Base-by-base conservation (phyloP, 805 yeast species). In the Pichia insulana region DNA sequence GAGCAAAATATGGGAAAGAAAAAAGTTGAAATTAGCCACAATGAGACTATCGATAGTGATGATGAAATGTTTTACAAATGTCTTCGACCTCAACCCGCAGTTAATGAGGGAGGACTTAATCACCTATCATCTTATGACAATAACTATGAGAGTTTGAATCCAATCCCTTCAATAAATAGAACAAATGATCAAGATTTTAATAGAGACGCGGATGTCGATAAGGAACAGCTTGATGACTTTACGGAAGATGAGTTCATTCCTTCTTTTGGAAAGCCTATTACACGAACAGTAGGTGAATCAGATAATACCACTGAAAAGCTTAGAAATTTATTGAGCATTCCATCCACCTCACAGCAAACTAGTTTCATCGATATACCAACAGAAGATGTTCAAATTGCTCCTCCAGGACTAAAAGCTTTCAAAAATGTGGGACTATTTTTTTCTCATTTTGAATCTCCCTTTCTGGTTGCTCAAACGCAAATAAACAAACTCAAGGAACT, bases 371-470 rank as follows among this genome's bases (percentile, higher is more conserved):
- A 32, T 22, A 15, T 54, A 50, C 17, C 42, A 11, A n/a, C 10
- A 7, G 37, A 33, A 15, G 16, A 15, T 17, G 40, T 36, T n/a
- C 12, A 19, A 1, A 22, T 8, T 22, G 7, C 26, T 8, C 3
- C 31, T 9, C 40, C 35, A 16, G 32, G 15, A 37, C 73, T 69
- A 61, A 77, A 63, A 57, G 63, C 62, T 12, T 42, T 37, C 18
- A 68, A 57, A 50, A 61, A 61, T 32, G 54, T 63, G 37, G 78
- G 86, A 7, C 65, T 88, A 30, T 89, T 90, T 60, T 90, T 94
- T 72, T 65, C 81, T 2, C 97, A 90, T 58, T 65, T 70, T 11
- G 83, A 83, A 16, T 89, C 97, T 1, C 96, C 96, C 1, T 90
- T 86, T 63, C 66, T 90, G 49, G 76, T 74, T 39, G 80, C 96